Evolutionary conservation across 2,329 filamentous ascomycete species (phyloP).

Genomic region (Neofusicoccum sp.): DNA sequence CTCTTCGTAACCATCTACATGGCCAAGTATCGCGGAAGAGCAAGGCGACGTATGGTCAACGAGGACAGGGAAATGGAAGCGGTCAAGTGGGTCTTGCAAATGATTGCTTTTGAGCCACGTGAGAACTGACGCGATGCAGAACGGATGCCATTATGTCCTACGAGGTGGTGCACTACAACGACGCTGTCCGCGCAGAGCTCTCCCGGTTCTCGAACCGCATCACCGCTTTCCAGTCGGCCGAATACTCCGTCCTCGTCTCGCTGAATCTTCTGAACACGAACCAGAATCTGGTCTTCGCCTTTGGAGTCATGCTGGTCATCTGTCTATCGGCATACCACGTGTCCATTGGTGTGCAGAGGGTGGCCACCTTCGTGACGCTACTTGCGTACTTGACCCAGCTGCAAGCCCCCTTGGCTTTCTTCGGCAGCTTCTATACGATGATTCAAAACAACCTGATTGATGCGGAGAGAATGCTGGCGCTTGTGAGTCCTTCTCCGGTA

Average conservation of each 20-base stretch:
- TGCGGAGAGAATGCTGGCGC: constrained; percentile 24
- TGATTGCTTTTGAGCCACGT: not conserved
- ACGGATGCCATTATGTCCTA: constrained; percentile 51
- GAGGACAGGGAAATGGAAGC: constrained; percentile 51
- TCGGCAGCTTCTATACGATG: constrained; percentile 25
- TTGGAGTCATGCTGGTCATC: constrained; percentile 20
- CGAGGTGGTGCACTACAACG: constrained; percentile 32
- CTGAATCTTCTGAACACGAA: constrained; percentile 23
- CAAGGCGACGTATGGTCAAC: constrained; percentile 46
- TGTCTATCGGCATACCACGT: constrained; percentile 21
- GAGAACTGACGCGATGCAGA: constrained; percentile 21
- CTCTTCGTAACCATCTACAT: constrained; percentile 53
- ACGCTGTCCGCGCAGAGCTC: constrained; percentile 20
- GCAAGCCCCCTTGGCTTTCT: constrained; percentile 25
- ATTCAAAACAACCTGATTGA: constrained; percentile 27
- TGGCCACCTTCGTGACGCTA: constrained; percentile 24
- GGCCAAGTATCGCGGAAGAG: constrained; percentile 46
- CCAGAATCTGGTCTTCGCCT: constrained; percentile 23
- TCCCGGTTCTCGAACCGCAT: constrained; percentile 17
- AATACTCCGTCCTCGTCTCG: constrained; percentile 22
- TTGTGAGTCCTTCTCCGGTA: constrained; percentile 19
- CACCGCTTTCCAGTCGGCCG: constrained; percentile 21
- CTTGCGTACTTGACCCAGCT: constrained; percentile 25
- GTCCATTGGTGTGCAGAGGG: constrained; percentile 12
- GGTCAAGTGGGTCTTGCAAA: constrained; percentile 35